Evolutionary conservation across 345 rosid genomes (phyloP).

Genomic region (Pistacia vera): DNA sequence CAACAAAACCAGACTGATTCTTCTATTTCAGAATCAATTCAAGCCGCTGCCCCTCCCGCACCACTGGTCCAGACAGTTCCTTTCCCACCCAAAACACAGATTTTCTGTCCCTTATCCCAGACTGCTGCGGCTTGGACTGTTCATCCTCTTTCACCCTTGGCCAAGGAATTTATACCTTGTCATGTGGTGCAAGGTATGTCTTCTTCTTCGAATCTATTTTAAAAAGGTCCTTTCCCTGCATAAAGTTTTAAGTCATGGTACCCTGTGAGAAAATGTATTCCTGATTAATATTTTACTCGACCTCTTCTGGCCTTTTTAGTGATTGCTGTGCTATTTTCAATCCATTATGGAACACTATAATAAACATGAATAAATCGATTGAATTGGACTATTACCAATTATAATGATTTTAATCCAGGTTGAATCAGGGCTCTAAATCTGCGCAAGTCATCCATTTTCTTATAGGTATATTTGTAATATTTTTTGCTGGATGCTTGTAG

Average conservation of each 20-base stretch:
- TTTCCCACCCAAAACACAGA: too few relatives aligned
- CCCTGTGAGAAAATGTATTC: background rate
- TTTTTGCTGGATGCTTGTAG: background rate
- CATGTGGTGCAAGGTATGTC: constrained; percentile 27
- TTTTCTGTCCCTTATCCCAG: too few relatives aligned
- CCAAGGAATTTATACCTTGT: background rate
- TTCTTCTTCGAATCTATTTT: background rate
- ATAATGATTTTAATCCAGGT: background rate
- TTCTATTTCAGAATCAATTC: too few relatives aligned
- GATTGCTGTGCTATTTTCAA: background rate
- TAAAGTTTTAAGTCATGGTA: background rate
- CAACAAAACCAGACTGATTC: too few relatives aligned
- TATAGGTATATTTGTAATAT: background rate
- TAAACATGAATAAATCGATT: background rate
- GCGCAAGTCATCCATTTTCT: background rate
- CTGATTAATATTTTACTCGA: background rate
- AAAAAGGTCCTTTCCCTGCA: background rate
- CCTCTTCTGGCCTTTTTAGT: background rate
- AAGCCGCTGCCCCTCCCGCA: too few relatives aligned
- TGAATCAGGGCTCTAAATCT: background rate
- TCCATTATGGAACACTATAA: background rate
- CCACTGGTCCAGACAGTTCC: too few relatives aligned
- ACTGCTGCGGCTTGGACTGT: too few relatives aligned
- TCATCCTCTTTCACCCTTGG: too few relatives aligned
- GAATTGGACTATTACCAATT: background rate